These are phyloP conservation scores for Sphaerulina musiva DNA, from an alignment of 2,329 filamentous ascomycete genomes.

Conservation along the genomic window DNA sequence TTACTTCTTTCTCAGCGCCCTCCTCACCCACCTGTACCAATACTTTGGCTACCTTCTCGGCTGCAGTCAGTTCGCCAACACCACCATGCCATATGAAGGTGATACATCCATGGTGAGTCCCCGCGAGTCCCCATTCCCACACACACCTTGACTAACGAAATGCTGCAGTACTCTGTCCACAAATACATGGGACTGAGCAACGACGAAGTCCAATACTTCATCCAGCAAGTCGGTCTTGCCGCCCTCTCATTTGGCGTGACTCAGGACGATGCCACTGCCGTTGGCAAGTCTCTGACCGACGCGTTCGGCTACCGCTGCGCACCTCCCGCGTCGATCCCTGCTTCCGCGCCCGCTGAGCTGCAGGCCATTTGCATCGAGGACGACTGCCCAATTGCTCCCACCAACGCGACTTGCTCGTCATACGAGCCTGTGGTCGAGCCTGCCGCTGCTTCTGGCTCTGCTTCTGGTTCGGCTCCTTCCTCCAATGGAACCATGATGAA, in stretches of 20 bases:
- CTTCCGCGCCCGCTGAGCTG: conserved; percentile 42
- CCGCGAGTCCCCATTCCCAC: too few relatives aligned
- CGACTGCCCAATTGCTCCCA: conserved; percentile 6
- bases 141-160: too few relatives aligned
- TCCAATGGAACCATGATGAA: not conserved
- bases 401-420: conserved; percentile 1
- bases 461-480: too few relatives aligned
- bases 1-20: conserved; percentile 36
- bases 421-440: conserved; percentile 6
- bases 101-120: conserved; percentile 36
- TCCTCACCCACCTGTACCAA: conserved; percentile 56
- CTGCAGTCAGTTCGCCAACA: conserved; percentile 47
- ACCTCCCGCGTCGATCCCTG: conserved; percentile 42
- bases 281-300: conserved; percentile 45
- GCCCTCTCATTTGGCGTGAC: conserved; percentile 55
- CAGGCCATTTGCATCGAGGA: conserved; percentile 52
- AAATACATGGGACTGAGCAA: conserved; percentile 52
- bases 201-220: conserved; percentile 53
- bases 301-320: conserved; percentile 51
- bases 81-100: conserved; percentile 48
- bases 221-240: conserved; percentile 51
- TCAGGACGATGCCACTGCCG: conserved; percentile 45
- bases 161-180: conserved; percentile 44
- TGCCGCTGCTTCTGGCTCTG: conserved; percentile 7
- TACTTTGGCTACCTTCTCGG: conserved; percentile 56